These are phyloP conservation scores for Blumeriella jaapii DNA, from an alignment of 2,329 filamentous ascomycete species.

Conservation along the genomic window DNA sequence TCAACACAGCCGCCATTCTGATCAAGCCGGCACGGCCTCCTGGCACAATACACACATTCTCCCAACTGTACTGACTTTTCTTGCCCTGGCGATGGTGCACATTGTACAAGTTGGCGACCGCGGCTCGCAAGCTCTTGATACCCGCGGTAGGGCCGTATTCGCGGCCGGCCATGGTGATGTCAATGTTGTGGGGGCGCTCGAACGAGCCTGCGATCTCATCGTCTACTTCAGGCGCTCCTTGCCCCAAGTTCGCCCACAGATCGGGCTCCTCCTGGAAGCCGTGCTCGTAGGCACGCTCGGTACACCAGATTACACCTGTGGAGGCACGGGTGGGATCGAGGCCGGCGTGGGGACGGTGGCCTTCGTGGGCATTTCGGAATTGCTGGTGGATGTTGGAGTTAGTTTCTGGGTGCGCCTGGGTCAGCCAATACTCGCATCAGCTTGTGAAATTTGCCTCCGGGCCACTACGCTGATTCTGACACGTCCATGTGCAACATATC, in stretches of 20 bases:
- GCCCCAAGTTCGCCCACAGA: slow-evolving; percentile 84
- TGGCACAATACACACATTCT: slow-evolving; percentile 94
- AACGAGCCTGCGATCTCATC: slow-evolving; percentile 88
- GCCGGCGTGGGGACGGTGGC: slow-evolving; percentile 81
- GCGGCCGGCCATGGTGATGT: slow-evolving; percentile 65
- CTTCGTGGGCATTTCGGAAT: slow-evolving; percentile 82
- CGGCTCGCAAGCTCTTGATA: slow-evolving; percentile 80
- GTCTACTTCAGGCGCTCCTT: slow-evolving; percentile 88
- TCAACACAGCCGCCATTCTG: slow-evolving; percentile 85
- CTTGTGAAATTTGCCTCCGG: too few species aligned
- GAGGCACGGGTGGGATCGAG: slow-evolving; percentile 80
- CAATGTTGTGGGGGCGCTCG: slow-evolving; percentile 64
- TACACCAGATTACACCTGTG: slow-evolving; percentile 91
- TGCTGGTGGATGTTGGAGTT: slow-evolving; percentile 77
- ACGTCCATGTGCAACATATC: too few species aligned
- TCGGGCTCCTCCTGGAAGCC: slow-evolving; percentile 76
- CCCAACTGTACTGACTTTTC: slow-evolving; percentile 84
- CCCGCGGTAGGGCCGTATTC: slow-evolving; percentile 93
- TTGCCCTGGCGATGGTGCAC: slow-evolving; percentile 82
- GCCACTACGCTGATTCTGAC: too few species aligned
- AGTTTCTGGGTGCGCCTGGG: slow-evolving; percentile 64
- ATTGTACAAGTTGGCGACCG: slow-evolving; percentile 88
- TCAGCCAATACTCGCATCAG: too few species aligned
- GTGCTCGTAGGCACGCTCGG: slow-evolving; percentile 76
- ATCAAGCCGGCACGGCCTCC: slow-evolving; percentile 88